Conservation (phyloP, 345 rosid genomes). For the Pistacia vera region DNA sequence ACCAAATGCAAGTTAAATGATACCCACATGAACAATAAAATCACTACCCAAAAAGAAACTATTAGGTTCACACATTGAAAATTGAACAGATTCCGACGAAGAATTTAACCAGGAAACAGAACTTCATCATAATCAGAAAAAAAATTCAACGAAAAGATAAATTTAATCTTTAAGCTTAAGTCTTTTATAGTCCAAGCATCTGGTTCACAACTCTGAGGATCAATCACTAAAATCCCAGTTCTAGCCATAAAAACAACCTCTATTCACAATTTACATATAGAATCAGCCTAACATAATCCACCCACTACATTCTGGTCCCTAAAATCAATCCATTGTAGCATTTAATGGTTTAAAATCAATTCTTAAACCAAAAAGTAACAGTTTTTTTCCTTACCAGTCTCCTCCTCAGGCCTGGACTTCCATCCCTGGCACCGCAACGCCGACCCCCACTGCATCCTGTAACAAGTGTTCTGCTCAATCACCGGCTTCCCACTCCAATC, state of each 20-base stretch:
- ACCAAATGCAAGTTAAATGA: neutral
- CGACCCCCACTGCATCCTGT: slow-evolving; percentile 93
- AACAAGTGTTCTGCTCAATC: slow-evolving; percentile 95
- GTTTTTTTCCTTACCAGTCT: slow-evolving; percentile 57
- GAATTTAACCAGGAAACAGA: too few species aligned
- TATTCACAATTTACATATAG: neutral
- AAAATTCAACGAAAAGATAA: too few species aligned
- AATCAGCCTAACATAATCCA: too few species aligned
- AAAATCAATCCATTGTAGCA: neutral
- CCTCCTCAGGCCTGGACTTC: slow-evolving; percentile 76
- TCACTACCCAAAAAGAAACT: too few species aligned
- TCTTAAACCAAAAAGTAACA: neutral
- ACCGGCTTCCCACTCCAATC: slow-evolving; percentile 89
- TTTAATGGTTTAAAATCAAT: neutral
- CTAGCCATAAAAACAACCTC: neutral
- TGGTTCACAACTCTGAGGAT: too few species aligned
- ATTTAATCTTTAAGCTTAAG: too few species aligned
- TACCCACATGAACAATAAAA: neutral
- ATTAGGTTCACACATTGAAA: too few species aligned
- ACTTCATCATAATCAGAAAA: too few species aligned
- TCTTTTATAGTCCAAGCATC: too few species aligned
- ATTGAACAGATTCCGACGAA: too few species aligned
- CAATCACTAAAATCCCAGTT: neutral
- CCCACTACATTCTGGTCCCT: too few species aligned
- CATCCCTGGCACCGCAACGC: slow-evolving; percentile 86